phyloP scores from a whole-genome alignment of 2,329 filamentous ascomycete genomes.

The Trichoderma asperellum region DNA sequence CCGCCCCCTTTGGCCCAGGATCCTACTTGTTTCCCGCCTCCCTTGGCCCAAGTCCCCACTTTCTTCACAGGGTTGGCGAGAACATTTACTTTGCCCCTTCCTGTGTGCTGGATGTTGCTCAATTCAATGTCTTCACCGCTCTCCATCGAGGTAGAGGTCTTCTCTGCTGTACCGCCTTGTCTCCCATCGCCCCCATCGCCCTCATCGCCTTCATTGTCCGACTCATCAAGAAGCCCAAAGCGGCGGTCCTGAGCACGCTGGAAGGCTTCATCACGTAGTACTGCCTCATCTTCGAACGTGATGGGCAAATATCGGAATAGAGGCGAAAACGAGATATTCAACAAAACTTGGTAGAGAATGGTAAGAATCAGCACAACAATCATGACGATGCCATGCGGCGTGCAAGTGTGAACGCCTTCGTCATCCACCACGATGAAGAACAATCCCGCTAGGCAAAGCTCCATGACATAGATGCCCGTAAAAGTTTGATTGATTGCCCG shows the following conservation, averaged over 20 bases:
- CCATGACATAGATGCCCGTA: constrained; percentile 92
- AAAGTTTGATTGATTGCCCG: constrained; percentile 94
- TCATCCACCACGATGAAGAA: constrained; percentile 78
- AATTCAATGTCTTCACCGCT: constrained; percentile 48
- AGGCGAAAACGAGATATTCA: constrained; percentile 83
- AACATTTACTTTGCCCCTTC: constrained; percentile 30
- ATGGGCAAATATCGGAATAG: constrained; percentile 89
- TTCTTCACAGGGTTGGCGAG: constrained; percentile 53
- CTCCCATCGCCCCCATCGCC: constrained; percentile 46
- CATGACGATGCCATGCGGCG: constrained; percentile 83
- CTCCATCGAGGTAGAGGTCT: constrained; percentile 37
- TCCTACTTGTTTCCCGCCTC: constrained; percentile 39
- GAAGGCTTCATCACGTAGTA: constrained; percentile 87
- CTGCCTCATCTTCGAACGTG: constrained; percentile 93
- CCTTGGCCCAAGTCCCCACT: constrained; percentile 52
- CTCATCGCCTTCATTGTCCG: constrained; percentile 53
- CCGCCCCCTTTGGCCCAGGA: constrained; percentile 50
- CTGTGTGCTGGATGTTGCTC: constrained; percentile 42
- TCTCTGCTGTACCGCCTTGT: constrained; percentile 30
- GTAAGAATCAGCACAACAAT: constrained; percentile 74
- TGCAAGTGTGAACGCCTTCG: constrained; percentile 59
- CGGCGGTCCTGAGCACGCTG: constrained; percentile 74
- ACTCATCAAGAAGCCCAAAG: constrained; percentile 62
- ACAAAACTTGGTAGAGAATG: constrained; percentile 72
- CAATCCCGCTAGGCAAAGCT: constrained; percentile 83